Base-by-base conservation (phyloP, 1,284 basidiomycete species). In the Tylopilus orsonianus region DNA sequence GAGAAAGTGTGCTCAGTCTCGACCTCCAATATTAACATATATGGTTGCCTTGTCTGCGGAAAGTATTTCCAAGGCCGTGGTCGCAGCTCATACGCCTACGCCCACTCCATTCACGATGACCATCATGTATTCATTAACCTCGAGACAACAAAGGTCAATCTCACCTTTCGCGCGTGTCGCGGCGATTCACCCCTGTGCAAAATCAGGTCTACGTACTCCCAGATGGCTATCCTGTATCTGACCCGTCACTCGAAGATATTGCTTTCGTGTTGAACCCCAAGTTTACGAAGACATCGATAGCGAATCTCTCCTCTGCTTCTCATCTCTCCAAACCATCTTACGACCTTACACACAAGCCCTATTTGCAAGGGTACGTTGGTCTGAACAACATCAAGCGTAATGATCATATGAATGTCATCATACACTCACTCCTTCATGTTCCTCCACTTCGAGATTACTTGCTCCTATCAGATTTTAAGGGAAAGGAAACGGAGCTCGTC, bases 31-130 rank as follows among this genome's bases (percentile, higher is more conserved):
- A 94, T 97, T 77, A 97, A 99, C 69, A 90, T 92, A 54, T 99
- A 99, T 63, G 93, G 93, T 19, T 99, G 97, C 65, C 83, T 99
- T 40, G 94, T 99, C 10, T 97, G 94, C 67, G 97, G 97, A 46
- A 97, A 97, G 71, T 99, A 98, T 72, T 99, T 97, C 64, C 97
- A 99, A 76, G 97, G 97, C 5, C 79, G 97, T 58, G 95, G 97
- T 16, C 85, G 87, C 54, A 90, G 81, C 37, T 95, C 93, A 44
- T 95, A 93, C 67, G 97, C 97, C 22, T 99, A 97, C 70, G 83
- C 93, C 10, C 97, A 99, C 72, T 91, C 93, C 32, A 97, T 99
- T 57, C 91, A 97, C 60, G 93, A 97, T 52, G 94, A 96, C 68
- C 96, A 99, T 67, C 93, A 97, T 60, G 97, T 99, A 41, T 99